Conservation (phyloP, 495 filamentous ascomycete species). For the Penicillium cataractarum region DNA sequence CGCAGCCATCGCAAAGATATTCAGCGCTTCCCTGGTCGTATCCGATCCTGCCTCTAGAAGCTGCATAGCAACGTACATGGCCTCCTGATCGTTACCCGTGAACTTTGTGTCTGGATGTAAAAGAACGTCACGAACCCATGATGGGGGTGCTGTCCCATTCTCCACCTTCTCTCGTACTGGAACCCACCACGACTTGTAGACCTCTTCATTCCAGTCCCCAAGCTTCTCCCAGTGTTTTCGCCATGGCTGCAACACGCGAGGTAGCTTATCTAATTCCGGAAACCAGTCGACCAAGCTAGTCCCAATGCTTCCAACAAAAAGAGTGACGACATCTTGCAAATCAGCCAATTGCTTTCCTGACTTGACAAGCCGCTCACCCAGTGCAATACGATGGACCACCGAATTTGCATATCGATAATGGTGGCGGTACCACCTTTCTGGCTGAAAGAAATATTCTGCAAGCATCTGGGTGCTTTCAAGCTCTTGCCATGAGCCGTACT, state of each 20-base stretch:
- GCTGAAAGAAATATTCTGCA: slow-evolving; percentile 35
- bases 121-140: slow-evolving; percentile 39
- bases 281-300: slow-evolving; percentile 43
- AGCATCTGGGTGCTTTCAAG: slow-evolving; percentile 44
- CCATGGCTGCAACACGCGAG: slow-evolving; percentile 44
- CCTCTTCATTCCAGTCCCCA: slow-evolving; percentile 30
- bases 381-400: slow-evolving; percentile 40
- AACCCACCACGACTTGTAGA: slow-evolving; percentile 43
- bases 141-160: slow-evolving; percentile 29
- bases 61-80: slow-evolving; percentile 48
- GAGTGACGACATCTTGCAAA: slow-evolving; percentile 30
- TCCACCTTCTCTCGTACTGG: slow-evolving; percentile 29
- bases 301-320: slow-evolving; percentile 34
- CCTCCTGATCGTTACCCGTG: slow-evolving; percentile 41
- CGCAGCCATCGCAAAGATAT: slow-evolving; percentile 41
- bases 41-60: slow-evolving; percentile 51
- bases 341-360: slow-evolving; percentile 29
- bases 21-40: slow-evolving; percentile 44
- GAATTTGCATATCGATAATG: slow-evolving; percentile 49
- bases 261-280: slow-evolving; percentile 39
- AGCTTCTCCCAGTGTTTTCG: slow-evolving; percentile 37
- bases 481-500: slow-evolving; percentile 44
- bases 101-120: slow-evolving; percentile 39
- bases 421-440: slow-evolving; percentile 41
- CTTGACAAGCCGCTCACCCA: slow-evolving; percentile 30